A percentile compares a stretch with the other conserved stretches of the same genome.
phyloP scores from a whole-genome alignment of 306 rosid genomes.

The Sophora flavescens region DNA sequence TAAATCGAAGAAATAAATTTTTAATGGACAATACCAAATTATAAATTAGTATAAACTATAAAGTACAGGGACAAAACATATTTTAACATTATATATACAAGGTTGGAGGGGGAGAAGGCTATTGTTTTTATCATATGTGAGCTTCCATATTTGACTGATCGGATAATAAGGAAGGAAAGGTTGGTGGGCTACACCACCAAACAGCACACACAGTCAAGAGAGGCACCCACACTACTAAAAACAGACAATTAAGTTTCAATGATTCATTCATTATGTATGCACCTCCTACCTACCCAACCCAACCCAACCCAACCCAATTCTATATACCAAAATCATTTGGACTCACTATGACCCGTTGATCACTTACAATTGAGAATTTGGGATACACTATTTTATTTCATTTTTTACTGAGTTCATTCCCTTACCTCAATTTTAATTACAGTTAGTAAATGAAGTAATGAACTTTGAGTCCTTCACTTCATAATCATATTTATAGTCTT shows the following conservation, averaged over 20 bases:
- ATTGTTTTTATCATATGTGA: background rate
- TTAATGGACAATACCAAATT: too few relatives aligned
- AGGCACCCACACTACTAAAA: constrained; percentile 1
- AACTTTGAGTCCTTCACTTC: too few relatives aligned
- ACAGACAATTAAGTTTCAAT: background rate
- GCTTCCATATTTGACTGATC: constrained; percentile 48
- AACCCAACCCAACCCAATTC: background rate
- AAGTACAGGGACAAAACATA: too few relatives aligned
- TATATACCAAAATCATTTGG: background rate
- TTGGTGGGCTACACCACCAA: constrained; percentile 59
- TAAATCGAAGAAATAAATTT: too few relatives aligned
- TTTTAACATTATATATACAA: too few relatives aligned
- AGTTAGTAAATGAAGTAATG: background rate
- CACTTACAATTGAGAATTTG: background rate
- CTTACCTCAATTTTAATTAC: background rate
- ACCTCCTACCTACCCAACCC: background rate
- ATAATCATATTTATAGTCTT: too few relatives aligned
- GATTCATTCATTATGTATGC: constrained; percentile 3
- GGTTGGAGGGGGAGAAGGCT: background rate
- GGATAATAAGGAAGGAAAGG: constrained; percentile 46
- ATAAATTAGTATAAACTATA: too few relatives aligned
- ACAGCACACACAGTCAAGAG: constrained; percentile 52
- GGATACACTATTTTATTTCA: background rate
- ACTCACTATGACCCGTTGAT: too few relatives aligned
- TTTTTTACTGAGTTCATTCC: background rate